Conservation (phyloP, 805 yeast genomes). For the Hanseniaspora pseudoguilliermondii region DNA sequence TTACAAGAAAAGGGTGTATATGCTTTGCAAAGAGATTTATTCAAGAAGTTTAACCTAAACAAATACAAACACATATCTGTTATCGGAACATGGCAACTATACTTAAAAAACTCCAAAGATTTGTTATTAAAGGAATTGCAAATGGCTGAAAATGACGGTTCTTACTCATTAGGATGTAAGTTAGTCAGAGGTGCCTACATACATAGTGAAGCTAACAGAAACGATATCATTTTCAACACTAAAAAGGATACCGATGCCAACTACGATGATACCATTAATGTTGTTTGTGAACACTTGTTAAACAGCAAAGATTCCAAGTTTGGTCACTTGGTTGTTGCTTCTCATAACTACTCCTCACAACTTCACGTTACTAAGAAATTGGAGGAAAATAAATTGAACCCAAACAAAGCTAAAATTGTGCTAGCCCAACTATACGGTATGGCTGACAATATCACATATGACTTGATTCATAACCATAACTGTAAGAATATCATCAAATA, state of each 20-base stretch:
- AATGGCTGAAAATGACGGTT: constrained; percentile 42
- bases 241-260: constrained; percentile 70
- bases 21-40: constrained; percentile 71
- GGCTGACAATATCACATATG: constrained; percentile 82
- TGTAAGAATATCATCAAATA: constrained; percentile 75
- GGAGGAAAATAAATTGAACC: constrained; percentile 14
- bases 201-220: constrained; percentile 70
- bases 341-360: constrained; percentile 77
- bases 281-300: constrained; percentile 48
- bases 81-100: constrained; percentile 89
- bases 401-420: constrained; percentile 47
- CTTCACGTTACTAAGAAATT: constrained; percentile 52
- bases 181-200: constrained; percentile 92
- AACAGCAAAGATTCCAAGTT: constrained; percentile 35
- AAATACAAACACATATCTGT: constrained; percentile 46
- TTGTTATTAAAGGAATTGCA: constrained; percentile 50
- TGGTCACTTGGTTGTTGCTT: constrained; percentile 79
- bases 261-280: constrained; percentile 57
- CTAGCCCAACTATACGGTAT: constrained; percentile 87
- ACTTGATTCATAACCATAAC: constrained; percentile 50
- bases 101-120: constrained; percentile 56
- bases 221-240: constrained; percentile 52
- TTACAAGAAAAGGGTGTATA: constrained; percentile 78
- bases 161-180: constrained; percentile 70
- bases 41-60: constrained; percentile 53